Base-by-base conservation (phyloP, 1,284 basidiomycete species). In the Marasmius oreades region DNA sequence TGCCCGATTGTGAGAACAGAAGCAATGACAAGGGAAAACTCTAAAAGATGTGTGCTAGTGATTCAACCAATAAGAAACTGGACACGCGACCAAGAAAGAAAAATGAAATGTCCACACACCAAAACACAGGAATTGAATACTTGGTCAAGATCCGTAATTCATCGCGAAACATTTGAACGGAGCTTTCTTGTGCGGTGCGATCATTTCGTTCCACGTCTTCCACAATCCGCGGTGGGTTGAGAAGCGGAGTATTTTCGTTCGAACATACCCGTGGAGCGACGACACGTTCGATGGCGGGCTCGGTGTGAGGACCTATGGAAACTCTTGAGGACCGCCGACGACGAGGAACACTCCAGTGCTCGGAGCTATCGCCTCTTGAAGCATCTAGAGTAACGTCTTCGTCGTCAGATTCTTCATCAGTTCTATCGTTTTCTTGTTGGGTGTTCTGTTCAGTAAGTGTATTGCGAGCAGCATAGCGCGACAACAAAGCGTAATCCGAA, bases 1-100 rank as follows among this genome's bases (percentile, higher is more conserved):
- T 96, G 93, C 0, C 93, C 93, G 45, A 95, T 88, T 11, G 89
- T 88, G 18, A 96, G 74, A 18, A 95, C 88, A 22, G 88, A 84
- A 0, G 83, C 81, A 59, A 91, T 78, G 33, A 89, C 77, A 28
- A 92, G 79, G 26, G 85, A 88, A 66, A 90, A 90, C 67, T 92
- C 90, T 22, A 85, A 74, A 11, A 91, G 58, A 64, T 92, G 88
- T 0, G 90, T 88, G 8, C 90, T 90, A n/a, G 53, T 53, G 23
- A 23, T 28, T 46, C 34, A 20, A 53, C 11, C 34, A 48, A 18
- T 10, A 31, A 31, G 5, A 31, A 22, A 18, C n/a, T 12, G 10
- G 47, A 20, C 26, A 28, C 10, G 33, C 14, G 47, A 33, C 8
- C 26, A 31, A 11, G 31, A 28, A 45, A 22, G 18, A 8, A 20